phyloP scores from a whole-genome alignment of 1,139 yeast species.

The Schizosaccharomyces versatilis region DNA sequence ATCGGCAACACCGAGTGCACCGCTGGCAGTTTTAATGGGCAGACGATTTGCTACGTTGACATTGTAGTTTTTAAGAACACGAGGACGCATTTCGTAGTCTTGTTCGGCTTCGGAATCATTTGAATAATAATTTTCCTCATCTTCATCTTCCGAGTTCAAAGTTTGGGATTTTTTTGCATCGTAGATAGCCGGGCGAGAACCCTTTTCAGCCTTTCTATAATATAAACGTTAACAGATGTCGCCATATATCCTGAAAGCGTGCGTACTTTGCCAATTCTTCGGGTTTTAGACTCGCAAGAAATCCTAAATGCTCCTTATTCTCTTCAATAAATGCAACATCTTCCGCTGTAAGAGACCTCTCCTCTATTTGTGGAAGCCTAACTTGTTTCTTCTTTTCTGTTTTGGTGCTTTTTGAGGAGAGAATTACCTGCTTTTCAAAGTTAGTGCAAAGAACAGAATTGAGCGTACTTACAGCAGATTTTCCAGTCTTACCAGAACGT shows the following conservation, averaged over 20 bases:
- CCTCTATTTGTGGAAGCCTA: slow-evolving; percentile 3
- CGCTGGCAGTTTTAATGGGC: slow-evolving; percentile 58
- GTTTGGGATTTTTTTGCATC: neutral
- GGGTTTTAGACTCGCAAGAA: slow-evolving; percentile 6
- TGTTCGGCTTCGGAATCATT: slow-evolving; percentile 16
- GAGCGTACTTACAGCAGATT: too few species aligned
- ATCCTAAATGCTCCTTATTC: slow-evolving; percentile 4
- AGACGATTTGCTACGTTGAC: slow-evolving; percentile 41
- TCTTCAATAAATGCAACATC: slow-evolving; percentile 7
- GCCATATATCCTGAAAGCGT: neutral
- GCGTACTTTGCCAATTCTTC: slow-evolving; percentile 3
- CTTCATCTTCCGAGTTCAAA: neutral
- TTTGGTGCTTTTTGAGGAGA: neutral
- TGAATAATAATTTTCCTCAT: slow-evolving; percentile 3
- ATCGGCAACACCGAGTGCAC: slow-evolving; percentile 29
- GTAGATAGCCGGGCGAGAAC: neutral
- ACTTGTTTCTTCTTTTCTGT: neutral
- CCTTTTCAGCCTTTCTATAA: neutral
- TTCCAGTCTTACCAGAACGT: too few species aligned
- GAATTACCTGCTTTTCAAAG: too few species aligned
- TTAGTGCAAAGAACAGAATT: too few species aligned
- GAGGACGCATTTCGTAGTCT: slow-evolving; percentile 20
- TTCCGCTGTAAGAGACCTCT: slow-evolving; percentile 4
- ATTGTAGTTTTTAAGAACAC: slow-evolving; percentile 18
- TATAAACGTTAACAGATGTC: neutral